Evolutionary conservation across 306 rosid genomes (phyloP).

Genomic region (Oemleria cerasiformis): DNA sequence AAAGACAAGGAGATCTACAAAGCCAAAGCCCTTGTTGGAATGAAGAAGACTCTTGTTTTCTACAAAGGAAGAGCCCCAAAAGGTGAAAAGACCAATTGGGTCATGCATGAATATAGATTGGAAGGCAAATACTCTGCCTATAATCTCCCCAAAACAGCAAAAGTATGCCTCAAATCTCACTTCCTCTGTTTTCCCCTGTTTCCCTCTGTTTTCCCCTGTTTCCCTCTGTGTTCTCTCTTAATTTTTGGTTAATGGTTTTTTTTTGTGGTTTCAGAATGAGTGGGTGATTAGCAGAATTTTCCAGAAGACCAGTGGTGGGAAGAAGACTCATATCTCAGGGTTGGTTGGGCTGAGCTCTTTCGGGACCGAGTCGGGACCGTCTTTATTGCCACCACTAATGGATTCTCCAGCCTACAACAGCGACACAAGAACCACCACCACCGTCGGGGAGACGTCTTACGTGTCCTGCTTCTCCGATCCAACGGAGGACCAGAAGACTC

Average conservation of each 20-base stretch:
- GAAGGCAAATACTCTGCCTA: slow-evolving; percentile 40
- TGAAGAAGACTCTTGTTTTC: slow-evolving; percentile 93
- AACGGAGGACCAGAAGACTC: slow-evolving; percentile 32
- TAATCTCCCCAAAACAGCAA: slow-evolving; percentile 38
- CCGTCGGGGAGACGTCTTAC: slow-evolving; percentile 38
- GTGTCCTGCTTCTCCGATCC: slow-evolving; percentile 69
- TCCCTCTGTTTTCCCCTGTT: background rate
- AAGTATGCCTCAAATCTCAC: slow-evolving; percentile 31
- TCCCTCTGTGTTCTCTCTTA: background rate
- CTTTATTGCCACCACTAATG: slow-evolving; percentile 57
- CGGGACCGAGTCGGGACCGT: slow-evolving; percentile 23
- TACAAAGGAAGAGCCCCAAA: slow-evolving; percentile 83
- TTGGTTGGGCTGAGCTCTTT: slow-evolving; percentile 32
- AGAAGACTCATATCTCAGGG: slow-evolving; percentile 44
- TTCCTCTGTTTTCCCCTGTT: background rate
- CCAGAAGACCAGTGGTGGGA: slow-evolving; percentile 43
- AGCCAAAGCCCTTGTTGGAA: slow-evolving; percentile 54
- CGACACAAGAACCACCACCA: slow-evolving; percentile 30
- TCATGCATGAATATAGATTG: slow-evolving; percentile 85
- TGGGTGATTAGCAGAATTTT: slow-evolving; percentile 83
- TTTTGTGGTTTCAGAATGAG: slow-evolving; percentile 53
- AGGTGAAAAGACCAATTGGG: slow-evolving; percentile 79
- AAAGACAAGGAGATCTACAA: slow-evolving; percentile 75
- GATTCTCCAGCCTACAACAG: slow-evolving; percentile 50
- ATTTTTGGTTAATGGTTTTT: background rate